A percentile compares a stretch with the other conserved stretches of the same genome.
Evolutionary conservation across 306 rosid genomes (phyloP).

Genomic region (Casuarina cunninghamiana): DNA sequence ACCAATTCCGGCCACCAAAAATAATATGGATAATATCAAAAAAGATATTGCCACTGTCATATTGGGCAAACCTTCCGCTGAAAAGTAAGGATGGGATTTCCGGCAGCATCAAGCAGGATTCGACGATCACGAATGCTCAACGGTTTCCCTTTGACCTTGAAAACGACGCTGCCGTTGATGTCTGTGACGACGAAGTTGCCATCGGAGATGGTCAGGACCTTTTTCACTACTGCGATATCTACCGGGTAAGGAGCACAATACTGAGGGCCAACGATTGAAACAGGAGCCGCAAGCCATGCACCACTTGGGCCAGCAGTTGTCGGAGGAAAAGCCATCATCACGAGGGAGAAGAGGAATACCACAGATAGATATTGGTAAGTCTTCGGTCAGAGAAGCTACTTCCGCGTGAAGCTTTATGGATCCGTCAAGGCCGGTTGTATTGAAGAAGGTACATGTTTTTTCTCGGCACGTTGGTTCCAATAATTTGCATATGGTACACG

Average conservation of each 20-base stretch:
- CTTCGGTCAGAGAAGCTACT: neutral
- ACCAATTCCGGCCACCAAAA: too few relatives aligned
- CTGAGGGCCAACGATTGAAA: constrained; percentile 37
- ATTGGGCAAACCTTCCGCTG: constrained; percentile 35
- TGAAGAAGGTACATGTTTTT: too few relatives aligned
- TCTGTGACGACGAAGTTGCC: constrained; percentile 49
- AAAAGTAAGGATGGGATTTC: constrained; percentile 38
- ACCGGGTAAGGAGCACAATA: constrained; percentile 42
- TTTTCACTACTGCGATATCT: constrained; percentile 41
- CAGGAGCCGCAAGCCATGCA: constrained; percentile 6
- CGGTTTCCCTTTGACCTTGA: constrained; percentile 38
- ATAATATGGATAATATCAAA: too few relatives aligned
- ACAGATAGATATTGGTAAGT: neutral
- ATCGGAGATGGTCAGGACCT: constrained; percentile 32
- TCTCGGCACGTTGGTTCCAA: too few relatives aligned
- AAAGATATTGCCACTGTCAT: too few relatives aligned
- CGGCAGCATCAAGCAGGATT: constrained; percentile 42
- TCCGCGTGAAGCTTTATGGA: neutral
- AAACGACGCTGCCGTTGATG: constrained; percentile 42
- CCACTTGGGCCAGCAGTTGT: neutral
- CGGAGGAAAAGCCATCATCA: neutral
- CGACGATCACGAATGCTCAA: constrained; percentile 36
- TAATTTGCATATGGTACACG: too few relatives aligned
- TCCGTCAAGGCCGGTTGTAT: too few relatives aligned
- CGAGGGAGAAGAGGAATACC: neutral